Conservation (phyloP, 768 basidiomycete genomes). For the Lyophyllum decastes region DNA sequence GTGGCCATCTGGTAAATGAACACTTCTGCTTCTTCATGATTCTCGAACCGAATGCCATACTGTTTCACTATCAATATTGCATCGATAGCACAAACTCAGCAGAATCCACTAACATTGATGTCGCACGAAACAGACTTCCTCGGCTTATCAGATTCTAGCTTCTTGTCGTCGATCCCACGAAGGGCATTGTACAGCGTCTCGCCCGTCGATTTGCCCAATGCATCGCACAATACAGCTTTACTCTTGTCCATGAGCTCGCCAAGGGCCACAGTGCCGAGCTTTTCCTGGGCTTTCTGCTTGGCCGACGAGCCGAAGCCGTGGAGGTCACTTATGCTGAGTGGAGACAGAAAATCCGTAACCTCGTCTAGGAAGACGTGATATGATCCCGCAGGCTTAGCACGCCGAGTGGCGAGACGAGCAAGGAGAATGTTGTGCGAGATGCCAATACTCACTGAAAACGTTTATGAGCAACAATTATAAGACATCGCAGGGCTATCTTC, state of each 20-base stretch:
- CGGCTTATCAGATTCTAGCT: conserved; percentile 80
- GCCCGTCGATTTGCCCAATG: conserved; percentile 79
- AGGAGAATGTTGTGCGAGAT: conserved; percentile 91
- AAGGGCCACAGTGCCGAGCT: conserved; percentile 70
- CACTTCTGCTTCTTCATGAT: conserved; percentile 74
- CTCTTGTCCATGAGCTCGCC: conserved; percentile 69
- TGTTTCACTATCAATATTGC: conserved; percentile 26
- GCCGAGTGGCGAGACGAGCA: conserved; percentile 87
- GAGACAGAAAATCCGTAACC: conserved; percentile 55
- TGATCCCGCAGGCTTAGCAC: conserved; percentile 89
- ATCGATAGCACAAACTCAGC: neutral
- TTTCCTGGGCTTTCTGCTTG: conserved; percentile 77
- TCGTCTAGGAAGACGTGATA: conserved; percentile 68
- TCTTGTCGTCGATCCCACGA: conserved; percentile 80
- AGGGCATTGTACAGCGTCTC: conserved; percentile 84
- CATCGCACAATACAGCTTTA: conserved; percentile 64
- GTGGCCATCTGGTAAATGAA: conserved; percentile 78
- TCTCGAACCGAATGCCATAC: conserved; percentile 96
- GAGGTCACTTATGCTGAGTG: conserved; percentile 76
- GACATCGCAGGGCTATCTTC: neutral
- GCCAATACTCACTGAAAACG: conserved; percentile 78
- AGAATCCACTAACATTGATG: conserved; percentile 72
- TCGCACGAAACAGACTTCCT: conserved; percentile 93
- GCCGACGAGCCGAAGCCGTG: conserved; percentile 85
- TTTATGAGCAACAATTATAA: neutral